Base-by-base conservation (phyloP, 345 rosid species). In the Stellera chamaejasme region DNA sequence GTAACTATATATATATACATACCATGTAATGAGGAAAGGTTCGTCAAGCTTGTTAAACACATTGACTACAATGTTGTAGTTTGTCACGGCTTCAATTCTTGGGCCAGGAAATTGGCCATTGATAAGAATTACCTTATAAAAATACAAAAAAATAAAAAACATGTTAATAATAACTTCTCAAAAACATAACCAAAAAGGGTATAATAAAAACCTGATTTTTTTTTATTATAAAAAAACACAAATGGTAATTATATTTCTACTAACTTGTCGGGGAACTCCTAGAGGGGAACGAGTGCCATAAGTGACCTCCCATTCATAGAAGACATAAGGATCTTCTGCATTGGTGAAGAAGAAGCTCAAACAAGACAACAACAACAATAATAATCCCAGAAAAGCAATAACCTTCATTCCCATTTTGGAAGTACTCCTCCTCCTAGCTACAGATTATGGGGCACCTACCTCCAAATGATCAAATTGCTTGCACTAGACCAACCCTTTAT, bases 41-140 rank as follows among this genome's bases (percentile, higher is more conserved):
- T 81, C 90, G 48, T 91, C 92, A 43, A 88, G 61, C 46, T 82
- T 67, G 72, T 88, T 88, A 45, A 77, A 59, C 27, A 92, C 87
- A 77, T 83, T 77, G 19, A 92, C 73, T 57, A 88, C 39, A 27
- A 92, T 60, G 69, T 92, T 92, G 61, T 92, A 80, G 59, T 88
- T 92, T 6, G 96, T 88, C 58, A 82, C 76, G 13, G 66, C 79
- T n/a, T 92, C 83, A 39, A 92, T 79, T 13, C 83, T 13, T 8
- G 96, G 98, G 28, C 98, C 96, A n/a, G 93, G 98, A 75, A 88
- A 92, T 48, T 77, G 76, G 10, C 81, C 84, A 63, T 91, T 91
- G 64, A 91, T 88, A 43, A 85, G 82, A 54, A 88, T 91, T 10
- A 77, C 95, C 95, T 88, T n/a, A n/a, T n/a, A 75, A 55, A 75